phyloP scores from a whole-genome alignment of 345 rosid genomes.

The Kandelia obovata region DNA sequence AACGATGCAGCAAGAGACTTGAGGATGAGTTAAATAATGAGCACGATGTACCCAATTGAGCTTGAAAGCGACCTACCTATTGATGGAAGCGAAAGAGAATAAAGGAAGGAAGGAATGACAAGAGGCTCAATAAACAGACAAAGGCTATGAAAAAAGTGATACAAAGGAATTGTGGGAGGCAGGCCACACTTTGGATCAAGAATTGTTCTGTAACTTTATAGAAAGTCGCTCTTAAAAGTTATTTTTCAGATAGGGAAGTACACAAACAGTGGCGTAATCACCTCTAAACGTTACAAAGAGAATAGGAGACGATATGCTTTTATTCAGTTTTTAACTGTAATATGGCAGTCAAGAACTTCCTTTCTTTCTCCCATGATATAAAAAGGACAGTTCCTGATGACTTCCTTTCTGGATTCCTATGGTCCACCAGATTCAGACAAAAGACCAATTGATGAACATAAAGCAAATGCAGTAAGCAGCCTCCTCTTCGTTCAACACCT shows the following conservation, averaged over 20 bases:
- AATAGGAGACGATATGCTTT: no score
- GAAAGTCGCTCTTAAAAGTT: slow-evolving; percentile 4
- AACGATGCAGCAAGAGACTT: neutral
- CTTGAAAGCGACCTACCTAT: neutral
- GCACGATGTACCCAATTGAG: neutral
- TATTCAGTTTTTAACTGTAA: no score
- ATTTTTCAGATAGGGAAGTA: neutral
- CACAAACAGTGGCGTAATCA: no score
- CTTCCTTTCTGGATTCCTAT: no score
- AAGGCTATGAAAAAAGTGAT: neutral
- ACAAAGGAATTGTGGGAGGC: neutral
- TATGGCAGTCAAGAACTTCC: no score
- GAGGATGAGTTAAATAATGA: neutral
- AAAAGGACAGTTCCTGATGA: no score
- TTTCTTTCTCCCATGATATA: no score
- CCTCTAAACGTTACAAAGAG: no score
- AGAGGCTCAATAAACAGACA: neutral
- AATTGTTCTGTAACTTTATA: neutral
- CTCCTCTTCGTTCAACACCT: slow-evolving; percentile 72
- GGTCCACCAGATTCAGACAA: slow-evolving; percentile 41
- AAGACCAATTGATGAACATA: slow-evolving; percentile 87
- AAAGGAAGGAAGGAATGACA: neutral
- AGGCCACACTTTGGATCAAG: slow-evolving; percentile 2
- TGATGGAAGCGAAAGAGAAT: neutral
- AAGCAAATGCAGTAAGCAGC: slow-evolving; percentile 73